These are phyloP conservation scores for Fragilaria radians DNA, from an alignment of 108 stramenopile species.

Conservation along the genomic window DNA sequence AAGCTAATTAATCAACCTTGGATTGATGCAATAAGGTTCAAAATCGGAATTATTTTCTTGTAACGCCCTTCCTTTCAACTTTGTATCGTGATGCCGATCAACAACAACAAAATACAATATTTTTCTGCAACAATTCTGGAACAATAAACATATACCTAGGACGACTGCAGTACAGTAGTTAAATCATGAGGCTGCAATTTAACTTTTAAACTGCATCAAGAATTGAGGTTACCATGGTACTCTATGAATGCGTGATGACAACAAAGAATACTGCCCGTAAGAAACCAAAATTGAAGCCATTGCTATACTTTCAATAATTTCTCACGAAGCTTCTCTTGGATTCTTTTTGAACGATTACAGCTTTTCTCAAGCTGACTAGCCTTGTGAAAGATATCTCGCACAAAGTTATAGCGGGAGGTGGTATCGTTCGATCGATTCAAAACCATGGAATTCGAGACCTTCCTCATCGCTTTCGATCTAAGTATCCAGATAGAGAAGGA, in stretches of 20 bases:
- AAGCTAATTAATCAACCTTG: no score
- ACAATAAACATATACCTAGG: no score
- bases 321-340: background rate
- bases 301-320: background rate
- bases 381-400: constrained; percentile 63
- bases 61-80: no score
- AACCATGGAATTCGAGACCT: constrained; percentile 84
- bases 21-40: no score
- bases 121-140: no score
- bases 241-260: constrained; percentile 76
- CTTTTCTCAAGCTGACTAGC: constrained; percentile 49
- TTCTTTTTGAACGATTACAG: constrained; percentile 19
- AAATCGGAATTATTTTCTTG: no score
- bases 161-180: no score
- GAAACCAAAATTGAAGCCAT: constrained; percentile 3
- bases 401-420: constrained; percentile 73
- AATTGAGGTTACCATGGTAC: constrained; percentile 71
- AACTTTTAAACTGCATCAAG: no score
- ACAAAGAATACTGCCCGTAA: constrained; percentile 75
- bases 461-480: constrained; percentile 78
- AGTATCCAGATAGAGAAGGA: constrained; percentile 65
- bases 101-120: no score
- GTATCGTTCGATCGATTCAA: constrained; percentile 78
- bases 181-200: no score
- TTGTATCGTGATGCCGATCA: no score